A percentile compares a stretch with the other conserved stretches of the same genome.
Evolutionary conservation across 2,329 filamentous ascomycete species (phyloP).

Genomic region (Iodosphaeria phyllophila): DNA sequence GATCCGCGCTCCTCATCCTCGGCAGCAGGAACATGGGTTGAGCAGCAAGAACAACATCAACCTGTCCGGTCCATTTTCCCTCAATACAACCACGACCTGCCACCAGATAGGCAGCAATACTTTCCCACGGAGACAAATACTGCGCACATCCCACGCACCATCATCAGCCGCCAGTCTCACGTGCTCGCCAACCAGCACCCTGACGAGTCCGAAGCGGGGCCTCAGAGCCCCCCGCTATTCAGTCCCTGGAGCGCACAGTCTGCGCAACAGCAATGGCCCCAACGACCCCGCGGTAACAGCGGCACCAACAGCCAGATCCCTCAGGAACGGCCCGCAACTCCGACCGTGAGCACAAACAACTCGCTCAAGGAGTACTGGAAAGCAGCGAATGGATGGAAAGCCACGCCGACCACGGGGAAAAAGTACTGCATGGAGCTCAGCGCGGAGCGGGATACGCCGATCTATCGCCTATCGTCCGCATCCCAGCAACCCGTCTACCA

Average conservation of each 20-base stretch:
- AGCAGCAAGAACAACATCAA: too few relatives aligned
- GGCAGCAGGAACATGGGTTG: slow-evolving; percentile 16
- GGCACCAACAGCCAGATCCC: too few relatives aligned
- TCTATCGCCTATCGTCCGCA: slow-evolving; percentile 45
- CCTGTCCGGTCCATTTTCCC: slow-evolving; percentile 64
- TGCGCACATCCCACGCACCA: slow-evolving; percentile 39
- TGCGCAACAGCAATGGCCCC: slow-evolving; percentile 12
- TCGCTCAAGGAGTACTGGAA: slow-evolving; percentile 50
- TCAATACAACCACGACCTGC: slow-evolving; percentile 47
- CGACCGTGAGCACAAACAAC: slow-evolving; percentile 35
- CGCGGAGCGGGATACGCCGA: slow-evolving; percentile 38
- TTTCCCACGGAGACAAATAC: slow-evolving; percentile 48
- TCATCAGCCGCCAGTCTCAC: slow-evolving; percentile 49
- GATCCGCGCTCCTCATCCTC: slow-evolving; percentile 9
- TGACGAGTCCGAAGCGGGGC: slow-evolving; percentile 10
- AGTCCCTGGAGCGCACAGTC: slow-evolving; percentile 14
- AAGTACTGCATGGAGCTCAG: slow-evolving; percentile 39
- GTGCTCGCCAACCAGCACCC: slow-evolving; percentile 16
- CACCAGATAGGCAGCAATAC: slow-evolving; percentile 51
- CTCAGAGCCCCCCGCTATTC: slow-evolving; percentile 12
- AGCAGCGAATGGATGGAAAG: slow-evolving; percentile 50
- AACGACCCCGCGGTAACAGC: slow-evolving; percentile 10
- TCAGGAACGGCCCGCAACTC: slow-evolving; percentile 25
- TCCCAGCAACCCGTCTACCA: slow-evolving; percentile 50
- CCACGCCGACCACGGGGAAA: slow-evolving; percentile 36